These are phyloP conservation scores for Lipomyces starkeyi DNA, from an alignment of 805 yeast genomes.

Conservation along the genomic window DNA sequence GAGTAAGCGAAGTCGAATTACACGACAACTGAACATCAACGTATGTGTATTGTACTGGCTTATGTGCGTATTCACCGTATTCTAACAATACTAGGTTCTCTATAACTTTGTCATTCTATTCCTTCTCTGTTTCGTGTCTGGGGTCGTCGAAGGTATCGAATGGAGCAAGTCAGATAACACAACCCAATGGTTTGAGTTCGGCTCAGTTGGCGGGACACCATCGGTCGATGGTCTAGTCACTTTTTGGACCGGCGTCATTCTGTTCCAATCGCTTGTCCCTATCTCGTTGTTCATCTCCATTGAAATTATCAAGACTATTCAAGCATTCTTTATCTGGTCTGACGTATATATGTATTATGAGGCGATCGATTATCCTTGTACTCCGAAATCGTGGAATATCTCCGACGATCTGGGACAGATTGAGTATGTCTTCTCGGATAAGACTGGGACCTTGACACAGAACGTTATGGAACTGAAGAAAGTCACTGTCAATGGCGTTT, in stretches of 20 bases:
- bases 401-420: conserved; percentile 86
- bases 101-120: conserved; percentile 68
- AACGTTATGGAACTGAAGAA: conserved; percentile 83
- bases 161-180: conserved; percentile 56
- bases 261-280: conserved; percentile 79
- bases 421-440: conserved; percentile 81
- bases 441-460: conserved; percentile 84
- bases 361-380: conserved; percentile 72
- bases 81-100: conserved; percentile 45
- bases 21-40: conserved; percentile 68
- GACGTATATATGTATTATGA: conserved; percentile 75
- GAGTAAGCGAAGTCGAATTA: conserved; percentile 67
- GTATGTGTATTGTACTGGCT: conserved; percentile 42
- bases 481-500: conserved; percentile 68
- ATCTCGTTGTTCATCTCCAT: conserved; percentile 79
- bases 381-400: conserved; percentile 82
- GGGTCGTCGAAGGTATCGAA: conserved; percentile 70
- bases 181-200: conserved; percentile 63
- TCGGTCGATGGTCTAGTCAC: conserved; percentile 69
- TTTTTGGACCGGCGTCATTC: conserved; percentile 73
- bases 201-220: conserved; percentile 63
- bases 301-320: conserved; percentile 77
- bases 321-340: conserved; percentile 75
- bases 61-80: background rate
- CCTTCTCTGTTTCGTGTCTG: conserved; percentile 69